phyloP scores from a whole-genome alignment of 257 asterid genomes.

The Lavandula angustifolia region DNA sequence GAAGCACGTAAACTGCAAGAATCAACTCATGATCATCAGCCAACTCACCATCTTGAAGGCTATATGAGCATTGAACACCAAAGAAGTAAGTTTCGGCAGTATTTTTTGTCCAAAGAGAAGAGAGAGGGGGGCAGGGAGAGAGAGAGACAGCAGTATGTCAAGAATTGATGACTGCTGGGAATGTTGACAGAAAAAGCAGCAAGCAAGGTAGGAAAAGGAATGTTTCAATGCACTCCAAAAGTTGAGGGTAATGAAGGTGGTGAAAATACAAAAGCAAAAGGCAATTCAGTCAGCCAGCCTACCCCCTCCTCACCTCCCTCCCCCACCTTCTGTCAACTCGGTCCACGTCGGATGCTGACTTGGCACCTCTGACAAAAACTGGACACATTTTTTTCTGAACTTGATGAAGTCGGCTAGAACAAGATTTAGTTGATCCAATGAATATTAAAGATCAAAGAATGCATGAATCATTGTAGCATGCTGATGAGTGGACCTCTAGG shows the following conservation, averaged over 20 bases:
- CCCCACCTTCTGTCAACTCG: slow-evolving; percentile 45
- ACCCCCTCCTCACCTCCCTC: slow-evolving; percentile 41
- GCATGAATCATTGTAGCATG: slow-evolving; percentile 48
- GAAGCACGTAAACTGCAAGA: slow-evolving; percentile 19
- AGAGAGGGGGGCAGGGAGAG: slow-evolving; percentile 16
- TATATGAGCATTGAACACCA: slow-evolving; percentile 58
- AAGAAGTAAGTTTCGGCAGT: slow-evolving; percentile 33
- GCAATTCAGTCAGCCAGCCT: slow-evolving; percentile 45
- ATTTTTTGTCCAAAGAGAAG: slow-evolving; percentile 19
- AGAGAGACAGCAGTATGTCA: slow-evolving; percentile 31
- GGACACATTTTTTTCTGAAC: no score
- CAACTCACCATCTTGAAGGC: slow-evolving; percentile 66
- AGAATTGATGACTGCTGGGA: slow-evolving; percentile 47
- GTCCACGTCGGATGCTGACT: slow-evolving; percentile 72
- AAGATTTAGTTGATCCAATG: neutral
- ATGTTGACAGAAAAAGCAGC: slow-evolving; percentile 47
- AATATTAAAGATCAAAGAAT: slow-evolving; percentile 30
- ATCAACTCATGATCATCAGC: slow-evolving; percentile 31
- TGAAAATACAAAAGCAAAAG: slow-evolving; percentile 69
- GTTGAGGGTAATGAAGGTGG: slow-evolving; percentile 65
- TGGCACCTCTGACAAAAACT: slow-evolving; percentile 41
- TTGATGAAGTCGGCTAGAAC: no score
- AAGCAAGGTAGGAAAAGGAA: slow-evolving; percentile 43
- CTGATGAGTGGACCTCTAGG: slow-evolving; percentile 47
- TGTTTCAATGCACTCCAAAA: slow-evolving; percentile 62